phyloP scores from a whole-genome alignment of 805 yeast species.

The Candida broadrunensis region DNA sequence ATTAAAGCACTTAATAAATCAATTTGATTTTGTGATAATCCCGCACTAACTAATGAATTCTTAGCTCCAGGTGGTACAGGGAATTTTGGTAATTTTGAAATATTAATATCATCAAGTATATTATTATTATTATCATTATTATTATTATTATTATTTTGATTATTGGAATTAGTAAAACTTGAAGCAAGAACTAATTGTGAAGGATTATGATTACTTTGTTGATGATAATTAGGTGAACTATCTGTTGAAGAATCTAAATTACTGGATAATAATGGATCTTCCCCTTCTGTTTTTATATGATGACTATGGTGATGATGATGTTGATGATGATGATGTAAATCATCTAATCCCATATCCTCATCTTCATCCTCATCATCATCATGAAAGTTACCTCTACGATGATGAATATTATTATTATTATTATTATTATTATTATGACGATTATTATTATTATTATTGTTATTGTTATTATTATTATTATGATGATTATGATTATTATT shows the following conservation, averaged over 20 bases:
- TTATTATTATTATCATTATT: neutral
- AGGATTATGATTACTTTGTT: neutral
- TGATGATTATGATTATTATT: slow-evolving; percentile 4
- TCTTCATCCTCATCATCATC: slow-evolving; percentile 1
- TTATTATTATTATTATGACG: slow-evolving; percentile 1
- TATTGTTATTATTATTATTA: neutral
- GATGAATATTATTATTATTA: neutral
- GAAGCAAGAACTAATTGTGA: neutral
- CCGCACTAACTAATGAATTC: slow-evolving; percentile 59
- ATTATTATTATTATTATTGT: neutral
- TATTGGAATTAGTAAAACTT: neutral
- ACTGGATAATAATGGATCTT: neutral
- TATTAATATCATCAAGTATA: slow-evolving; percentile 17
- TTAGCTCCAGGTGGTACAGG: slow-evolving; percentile 75
- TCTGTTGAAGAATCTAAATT: neutral
- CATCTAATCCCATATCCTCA: neutral
- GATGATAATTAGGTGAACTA: neutral
- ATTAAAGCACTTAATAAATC: slow-evolving; percentile 70
- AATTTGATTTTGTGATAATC: slow-evolving; percentile 65
- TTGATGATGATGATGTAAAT: neutral
- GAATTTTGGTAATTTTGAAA: slow-evolving; percentile 53
- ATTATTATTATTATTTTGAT: neutral
- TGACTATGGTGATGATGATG: slow-evolving; percentile 2
- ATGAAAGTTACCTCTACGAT: neutral
- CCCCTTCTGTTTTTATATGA: slow-evolving; percentile 1